Base-by-base conservation (phyloP, 306 rosid genomes). In the Nissolia schottii region DNA sequence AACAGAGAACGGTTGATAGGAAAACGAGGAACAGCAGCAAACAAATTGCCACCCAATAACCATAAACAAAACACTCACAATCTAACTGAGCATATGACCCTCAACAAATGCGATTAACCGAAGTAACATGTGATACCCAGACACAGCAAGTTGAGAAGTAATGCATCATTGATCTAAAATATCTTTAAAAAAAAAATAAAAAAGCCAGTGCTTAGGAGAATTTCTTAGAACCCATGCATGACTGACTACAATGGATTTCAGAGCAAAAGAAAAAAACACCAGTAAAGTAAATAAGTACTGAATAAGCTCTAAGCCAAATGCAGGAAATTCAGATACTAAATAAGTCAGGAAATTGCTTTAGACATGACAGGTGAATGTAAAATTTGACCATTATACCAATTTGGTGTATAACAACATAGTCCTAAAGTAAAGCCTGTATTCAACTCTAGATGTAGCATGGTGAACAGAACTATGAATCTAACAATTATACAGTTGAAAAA, bases 1-100 rank as follows among this genome's bases (percentile, higher is more conserved):
- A 43, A 43, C 12, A 22, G 4, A 53, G 6, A 46, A 59, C 25
- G n/a, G 13, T 37, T 12, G 75, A 20, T 14, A 12, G 60, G 57
- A 23, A 69, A 70, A 16, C 48, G 38, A 74, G 57, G 55, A 27
- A 74, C 6, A 4, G 27, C 23, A 71, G 64, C 55, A 66, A 54
- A 18, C 34, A 37, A 35, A 59, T 27, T 61, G 40, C 51, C 31
- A 40, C 35, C 22, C 71, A 24, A 50, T 22, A 62, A 28, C 22
- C 22, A 40, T 12, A 64, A 79, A 41, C 45, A 46, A 56, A 28
- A 22, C 41, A 64, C 27, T 71, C 20, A 45, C 62, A 71, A 55
- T 63, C 34, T 63, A 53, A 32, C 62, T n/a, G 45, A 41, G 24
- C 69, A 15, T 49, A 63, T 7, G 67, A 37, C 61, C 73, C 32